Evolutionary conservation across 306 rosid species (phyloP).

Genomic region (Quercus bicolor): DNA sequence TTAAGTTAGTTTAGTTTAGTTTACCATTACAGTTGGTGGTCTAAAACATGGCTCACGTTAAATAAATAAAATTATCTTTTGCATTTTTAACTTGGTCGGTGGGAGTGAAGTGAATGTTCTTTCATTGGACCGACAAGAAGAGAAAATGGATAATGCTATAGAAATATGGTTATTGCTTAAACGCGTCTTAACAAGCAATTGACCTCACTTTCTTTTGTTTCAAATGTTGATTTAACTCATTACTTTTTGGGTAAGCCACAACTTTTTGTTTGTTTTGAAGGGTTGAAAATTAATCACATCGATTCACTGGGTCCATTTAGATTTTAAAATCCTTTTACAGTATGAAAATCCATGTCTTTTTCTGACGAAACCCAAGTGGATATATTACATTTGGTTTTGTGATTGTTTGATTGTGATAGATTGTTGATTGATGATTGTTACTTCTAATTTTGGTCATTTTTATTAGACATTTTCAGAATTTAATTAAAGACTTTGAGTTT

Average conservation of each 20-base stretch:
- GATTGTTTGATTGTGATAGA: not conserved
- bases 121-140: constrained; percentile 13
- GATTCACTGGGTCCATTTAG: not conserved
- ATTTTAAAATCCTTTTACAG: not conserved
- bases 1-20: constrained; percentile 18
- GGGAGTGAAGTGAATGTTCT: not conserved
- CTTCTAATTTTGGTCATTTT: not conserved
- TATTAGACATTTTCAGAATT: too few species aligned
- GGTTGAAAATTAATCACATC: not conserved
- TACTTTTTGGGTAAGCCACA: not conserved
- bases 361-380: not conserved
- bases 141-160: constrained; percentile 1
- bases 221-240: not conserved
- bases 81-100: not conserved
- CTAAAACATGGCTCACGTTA: not conserved
- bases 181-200: not conserved
- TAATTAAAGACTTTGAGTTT: too few species aligned
- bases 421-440: not conserved
- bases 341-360: not conserved
- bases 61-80: too few species aligned
- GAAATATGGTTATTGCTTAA: not conserved
- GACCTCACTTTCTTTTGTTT: not conserved
- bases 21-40: constrained; percentile 1
- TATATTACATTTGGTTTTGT: not conserved
- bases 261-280: constrained; percentile 14